Evolutionary conservation across 257 asterid genomes (phyloP).

Genomic region (Leonotis leonurus): DNA sequence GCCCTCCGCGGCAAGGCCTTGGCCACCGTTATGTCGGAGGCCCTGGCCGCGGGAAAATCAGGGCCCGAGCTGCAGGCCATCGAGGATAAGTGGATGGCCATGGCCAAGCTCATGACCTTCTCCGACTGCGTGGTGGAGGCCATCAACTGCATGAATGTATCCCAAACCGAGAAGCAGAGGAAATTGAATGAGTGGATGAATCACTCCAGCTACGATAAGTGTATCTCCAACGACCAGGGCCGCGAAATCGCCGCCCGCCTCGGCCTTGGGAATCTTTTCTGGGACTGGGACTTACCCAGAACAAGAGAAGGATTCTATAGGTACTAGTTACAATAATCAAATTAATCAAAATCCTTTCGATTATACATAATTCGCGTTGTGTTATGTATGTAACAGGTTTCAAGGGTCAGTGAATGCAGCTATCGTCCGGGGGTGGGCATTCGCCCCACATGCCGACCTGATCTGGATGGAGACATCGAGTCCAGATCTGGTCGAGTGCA

Average conservation of each 20-base stretch:
- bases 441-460: conserved; percentile 61
- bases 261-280: conserved; percentile 57
- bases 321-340: not conserved
- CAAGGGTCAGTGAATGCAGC: conserved; percentile 83
- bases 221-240: conserved; percentile 68
- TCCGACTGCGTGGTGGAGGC: conserved; percentile 72
- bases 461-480: conserved; percentile 96
- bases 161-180: conserved; percentile 59
- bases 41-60: conserved; percentile 73
- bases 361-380: not conserved
- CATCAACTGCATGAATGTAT: conserved; percentile 40
- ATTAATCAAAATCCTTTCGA: too few relatives aligned
- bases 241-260: conserved; percentile 54
- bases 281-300: conserved; percentile 92
- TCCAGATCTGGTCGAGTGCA: conserved; percentile 83
- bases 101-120: conserved; percentile 71
- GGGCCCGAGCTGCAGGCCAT: conserved; percentile 76
- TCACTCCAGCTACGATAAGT: conserved; percentile 52
- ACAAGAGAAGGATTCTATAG: conserved; percentile 94
- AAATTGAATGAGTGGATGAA: conserved; percentile 75
- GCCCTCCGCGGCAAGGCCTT: conserved; percentile 54
- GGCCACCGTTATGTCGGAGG: conserved; percentile 61
- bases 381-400: conserved; percentile 15
- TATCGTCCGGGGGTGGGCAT: conserved; percentile 81
- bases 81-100: conserved; percentile 77